Conservation (phyloP, 805 yeast species). For the Metschnikowia henanensis region DNA sequence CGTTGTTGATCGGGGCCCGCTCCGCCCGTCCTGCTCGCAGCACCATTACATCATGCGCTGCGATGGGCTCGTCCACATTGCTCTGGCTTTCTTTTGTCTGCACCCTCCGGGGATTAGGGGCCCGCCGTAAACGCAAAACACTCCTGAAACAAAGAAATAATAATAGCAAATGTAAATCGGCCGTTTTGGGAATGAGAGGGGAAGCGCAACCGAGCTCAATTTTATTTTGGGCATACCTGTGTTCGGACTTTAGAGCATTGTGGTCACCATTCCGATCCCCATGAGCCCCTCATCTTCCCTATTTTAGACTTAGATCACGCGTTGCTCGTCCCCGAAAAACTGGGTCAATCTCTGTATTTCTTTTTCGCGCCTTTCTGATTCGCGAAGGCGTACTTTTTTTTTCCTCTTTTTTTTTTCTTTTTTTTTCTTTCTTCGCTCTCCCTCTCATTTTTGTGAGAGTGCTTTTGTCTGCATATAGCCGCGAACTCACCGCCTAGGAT, state of each 20-base stretch:
- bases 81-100: background rate
- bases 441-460: too few species aligned
- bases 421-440: too few species aligned
- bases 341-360: background rate
- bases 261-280: background rate
- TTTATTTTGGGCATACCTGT: too few species aligned
- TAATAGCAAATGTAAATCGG: too few species aligned
- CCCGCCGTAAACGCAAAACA: background rate
- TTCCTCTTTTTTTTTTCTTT: background rate
- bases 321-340: background rate
- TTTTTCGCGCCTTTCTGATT: background rate
- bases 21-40: slow-evolving; percentile 2
- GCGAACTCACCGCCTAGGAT: background rate
- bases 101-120: background rate
- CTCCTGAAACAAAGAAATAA: background rate
- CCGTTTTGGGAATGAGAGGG: background rate
- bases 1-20: background rate
- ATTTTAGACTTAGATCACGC: background rate
- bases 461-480: background rate
- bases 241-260: too few species aligned
- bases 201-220: background rate
- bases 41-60: slow-evolving; percentile 8
- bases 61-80: slow-evolving; percentile 2
- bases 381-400: background rate
- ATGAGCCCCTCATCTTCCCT: background rate